phyloP scores from a whole-genome alignment of 352 stramenopile species.

The Pythium utonaiense region DNA sequence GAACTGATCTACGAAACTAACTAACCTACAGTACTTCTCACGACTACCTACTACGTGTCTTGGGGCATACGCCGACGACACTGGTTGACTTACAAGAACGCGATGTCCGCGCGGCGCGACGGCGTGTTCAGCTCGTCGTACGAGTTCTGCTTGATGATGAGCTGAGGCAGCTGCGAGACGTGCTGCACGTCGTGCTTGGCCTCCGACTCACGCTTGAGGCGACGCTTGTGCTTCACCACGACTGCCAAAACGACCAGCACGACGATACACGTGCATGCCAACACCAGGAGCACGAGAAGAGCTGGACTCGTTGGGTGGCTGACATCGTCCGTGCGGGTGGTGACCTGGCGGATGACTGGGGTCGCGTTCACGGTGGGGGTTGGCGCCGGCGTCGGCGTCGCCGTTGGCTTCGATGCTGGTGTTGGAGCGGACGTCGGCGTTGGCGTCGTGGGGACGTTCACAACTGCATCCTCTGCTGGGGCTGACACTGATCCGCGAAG shows the following conservation, averaged over 20 bases:
- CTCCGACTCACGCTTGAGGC: slow-evolving; percentile 15
- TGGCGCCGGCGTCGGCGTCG: too few species aligned
- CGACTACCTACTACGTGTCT: not conserved
- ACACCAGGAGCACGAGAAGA: slow-evolving; percentile 24
- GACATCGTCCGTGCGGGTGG: not conserved
- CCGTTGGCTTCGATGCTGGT: too few species aligned
- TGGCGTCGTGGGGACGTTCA: not conserved
- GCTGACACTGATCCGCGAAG: slow-evolving; percentile 7
- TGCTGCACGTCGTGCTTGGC: slow-evolving; percentile 20
- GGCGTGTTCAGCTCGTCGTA: slow-evolving; percentile 28
- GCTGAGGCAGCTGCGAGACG: slow-evolving; percentile 20
- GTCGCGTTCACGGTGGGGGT: not conserved
- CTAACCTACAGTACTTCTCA: not conserved
- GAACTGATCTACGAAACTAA: not conserved
- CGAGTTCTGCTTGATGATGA: slow-evolving; percentile 19
- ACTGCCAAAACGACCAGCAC: slow-evolving; percentile 27
- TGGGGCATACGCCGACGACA: not conserved
- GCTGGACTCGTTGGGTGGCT: slow-evolving; percentile 23
- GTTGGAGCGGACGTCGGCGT: not conserved
- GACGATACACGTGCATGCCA: slow-evolving; percentile 22
- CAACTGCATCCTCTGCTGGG: not conserved
- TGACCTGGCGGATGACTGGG: slow-evolving; percentile 11
- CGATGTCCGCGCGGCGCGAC: slow-evolving; percentile 18
- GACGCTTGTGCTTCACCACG: slow-evolving; percentile 26
- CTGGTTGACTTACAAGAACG: slow-evolving; percentile 10